A percentile compares a stretch with the other conserved stretches of the same genome.
Evolutionary conservation across 1,139 yeast species (phyloP).

Genomic region (Zygosaccharomyces pseudobailii): DNA sequence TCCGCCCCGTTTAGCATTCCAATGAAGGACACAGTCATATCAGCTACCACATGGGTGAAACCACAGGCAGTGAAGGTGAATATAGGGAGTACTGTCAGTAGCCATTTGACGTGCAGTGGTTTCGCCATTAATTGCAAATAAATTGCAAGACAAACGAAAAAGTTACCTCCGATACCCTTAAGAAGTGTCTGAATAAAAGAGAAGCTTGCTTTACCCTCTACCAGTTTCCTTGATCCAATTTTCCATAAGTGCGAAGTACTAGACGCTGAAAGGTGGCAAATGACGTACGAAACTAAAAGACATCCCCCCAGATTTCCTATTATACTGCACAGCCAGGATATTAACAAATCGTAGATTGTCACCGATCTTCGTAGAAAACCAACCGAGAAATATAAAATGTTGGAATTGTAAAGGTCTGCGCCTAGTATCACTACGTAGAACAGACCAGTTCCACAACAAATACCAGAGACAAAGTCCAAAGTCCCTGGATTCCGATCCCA

Average conservation of each 20-base stretch:
- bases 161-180: conserved; percentile 70
- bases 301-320: conserved; percentile 59
- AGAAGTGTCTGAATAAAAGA: conserved; percentile 56
- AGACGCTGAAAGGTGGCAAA: conserved; percentile 52
- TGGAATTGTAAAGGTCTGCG: conserved; percentile 68
- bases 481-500: conserved; percentile 48
- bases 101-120: conserved; percentile 70
- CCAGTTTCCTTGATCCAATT: conserved; percentile 45
- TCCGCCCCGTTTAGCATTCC: conserved; percentile 65
- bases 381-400: conserved; percentile 62
- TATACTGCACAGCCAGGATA: conserved; percentile 71
- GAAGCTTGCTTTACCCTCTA: conserved; percentile 43
- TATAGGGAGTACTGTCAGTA: conserved; percentile 61
- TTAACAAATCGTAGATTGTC: conserved; percentile 51
- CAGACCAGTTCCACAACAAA: conserved; percentile 61
- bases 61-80: conserved; percentile 73
- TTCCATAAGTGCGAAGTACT: conserved; percentile 40
- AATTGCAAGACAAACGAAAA: conserved; percentile 67
- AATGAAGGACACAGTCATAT: conserved; percentile 61
- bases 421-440: conserved; percentile 72
- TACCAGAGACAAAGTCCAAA: conserved; percentile 49
- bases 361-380: conserved; percentile 68
- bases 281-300: conserved; percentile 59
- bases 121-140: conserved; percentile 73
- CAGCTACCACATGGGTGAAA: conserved; percentile 76